A percentile compares a stretch with the other conserved stretches of the same genome.
phyloP scores from a whole-genome alignment of 2,329 filamentous ascomycete genomes.

The Endoconidiophora laricicola region DNA sequence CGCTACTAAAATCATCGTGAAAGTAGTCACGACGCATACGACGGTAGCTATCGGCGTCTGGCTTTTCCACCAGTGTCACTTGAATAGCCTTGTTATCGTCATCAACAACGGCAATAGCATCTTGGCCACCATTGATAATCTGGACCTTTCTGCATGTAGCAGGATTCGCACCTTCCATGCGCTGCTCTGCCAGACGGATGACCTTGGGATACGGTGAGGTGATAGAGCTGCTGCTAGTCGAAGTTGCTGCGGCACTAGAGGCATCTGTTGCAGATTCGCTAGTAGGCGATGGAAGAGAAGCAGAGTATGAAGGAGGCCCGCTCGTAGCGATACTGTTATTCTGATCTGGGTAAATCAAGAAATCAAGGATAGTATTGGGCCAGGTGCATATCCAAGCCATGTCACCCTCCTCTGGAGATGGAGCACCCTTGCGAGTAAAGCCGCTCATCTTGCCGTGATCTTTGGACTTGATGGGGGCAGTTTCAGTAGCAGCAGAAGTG shows the following conservation, averaged over 20 bases:
- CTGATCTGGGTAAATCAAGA: slow-evolving; percentile 40
- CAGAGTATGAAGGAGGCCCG: slow-evolving; percentile 8
- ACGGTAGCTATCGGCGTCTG: background rate
- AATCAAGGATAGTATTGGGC: slow-evolving; percentile 36
- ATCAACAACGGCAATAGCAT: slow-evolving; percentile 22
- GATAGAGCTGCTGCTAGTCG: too few species aligned
- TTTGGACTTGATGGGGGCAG: slow-evolving; percentile 5
- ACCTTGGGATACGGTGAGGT: slow-evolving; percentile 29
- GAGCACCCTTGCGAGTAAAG: slow-evolving; percentile 23
- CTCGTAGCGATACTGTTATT: slow-evolving; percentile 24
- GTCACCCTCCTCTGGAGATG: slow-evolving; percentile 26
- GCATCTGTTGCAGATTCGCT: background rate
- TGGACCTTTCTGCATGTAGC: slow-evolving; percentile 30
- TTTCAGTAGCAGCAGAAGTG: slow-evolving; percentile 1
- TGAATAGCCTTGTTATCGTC: slow-evolving; percentile 24
- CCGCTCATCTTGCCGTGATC: slow-evolving; percentile 14
- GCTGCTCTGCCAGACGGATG: slow-evolving; percentile 39
- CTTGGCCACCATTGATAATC: slow-evolving; percentile 24
- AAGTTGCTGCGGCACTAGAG: background rate
- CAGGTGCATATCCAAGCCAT: slow-evolving; percentile 43
- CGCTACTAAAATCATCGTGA: background rate
- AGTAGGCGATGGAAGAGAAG: slow-evolving; percentile 11
- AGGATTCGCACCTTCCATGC: slow-evolving; percentile 21
- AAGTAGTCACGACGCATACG: background rate
- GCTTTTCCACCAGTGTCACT: slow-evolving; percentile 28